Evolutionary conservation across 441 rosid genomes (phyloP).

Genomic region (Jatropha podagrica): DNA sequence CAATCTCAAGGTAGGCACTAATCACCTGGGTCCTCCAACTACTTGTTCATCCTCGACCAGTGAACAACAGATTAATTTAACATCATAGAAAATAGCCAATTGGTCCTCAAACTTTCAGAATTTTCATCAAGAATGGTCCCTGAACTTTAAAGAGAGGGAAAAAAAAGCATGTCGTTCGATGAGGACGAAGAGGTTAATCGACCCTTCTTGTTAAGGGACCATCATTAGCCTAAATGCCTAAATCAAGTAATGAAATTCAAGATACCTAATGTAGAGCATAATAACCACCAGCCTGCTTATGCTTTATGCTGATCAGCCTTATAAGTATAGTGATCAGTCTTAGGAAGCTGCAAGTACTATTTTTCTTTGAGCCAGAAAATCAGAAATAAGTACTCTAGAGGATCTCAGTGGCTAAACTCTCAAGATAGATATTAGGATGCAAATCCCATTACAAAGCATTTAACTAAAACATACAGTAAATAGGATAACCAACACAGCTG

Average conservation of each 20-base stretch:
- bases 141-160: too few relatives aligned
- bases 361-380: not conserved
- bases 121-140: too few relatives aligned
- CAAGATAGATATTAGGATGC: not conserved
- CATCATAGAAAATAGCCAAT: too few relatives aligned
- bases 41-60: not conserved
- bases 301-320: not conserved
- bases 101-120: too few relatives aligned
- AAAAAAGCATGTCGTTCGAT: too few relatives aligned
- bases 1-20: not conserved
- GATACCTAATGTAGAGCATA: not conserved
- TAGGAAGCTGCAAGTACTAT: too few relatives aligned
- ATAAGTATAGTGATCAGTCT: too few relatives aligned
- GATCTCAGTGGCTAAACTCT: not conserved
- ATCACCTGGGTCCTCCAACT: not conserved
- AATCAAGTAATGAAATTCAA: not conserved
- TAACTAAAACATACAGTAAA: not conserved
- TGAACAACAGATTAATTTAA: too few relatives aligned
- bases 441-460: not conserved
- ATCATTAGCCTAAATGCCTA: too few relatives aligned
- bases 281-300: not conserved
- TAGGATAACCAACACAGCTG: not conserved
- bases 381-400: not conserved
- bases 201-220: too few relatives aligned
- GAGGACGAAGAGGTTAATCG: too few relatives aligned